phyloP scores from a whole-genome alignment of 768 basidiomycete species.

The Mycena latifolia region DNA sequence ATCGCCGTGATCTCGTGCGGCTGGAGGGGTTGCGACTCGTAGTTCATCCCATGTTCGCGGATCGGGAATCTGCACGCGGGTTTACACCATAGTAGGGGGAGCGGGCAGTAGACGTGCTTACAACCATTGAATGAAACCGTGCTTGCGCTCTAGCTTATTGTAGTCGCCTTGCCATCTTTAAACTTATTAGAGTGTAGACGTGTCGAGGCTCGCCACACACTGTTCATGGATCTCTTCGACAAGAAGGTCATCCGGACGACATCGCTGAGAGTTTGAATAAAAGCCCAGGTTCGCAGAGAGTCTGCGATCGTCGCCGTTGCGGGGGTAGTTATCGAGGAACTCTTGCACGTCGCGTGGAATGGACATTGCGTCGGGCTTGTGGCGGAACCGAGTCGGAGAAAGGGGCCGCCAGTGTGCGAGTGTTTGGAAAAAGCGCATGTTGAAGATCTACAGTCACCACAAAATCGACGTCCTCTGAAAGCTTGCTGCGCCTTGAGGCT shows the following conservation, averaged over 20 bases:
- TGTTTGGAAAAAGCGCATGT: slow-evolving; percentile 13
- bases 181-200: slow-evolving; percentile 5
- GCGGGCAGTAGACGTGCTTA: slow-evolving; percentile 50
- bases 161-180: slow-evolving; percentile 77
- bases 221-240: slow-evolving; percentile 74
- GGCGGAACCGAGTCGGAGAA: background rate
- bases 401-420: slow-evolving; percentile 2
- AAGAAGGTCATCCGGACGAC: slow-evolving; percentile 69
- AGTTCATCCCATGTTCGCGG: slow-evolving; percentile 81
- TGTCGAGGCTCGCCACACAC: slow-evolving; percentile 49
- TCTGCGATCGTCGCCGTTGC: slow-evolving; percentile 51
- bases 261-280: slow-evolving; percentile 68
- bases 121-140: slow-evolving; percentile 87
- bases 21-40: slow-evolving; percentile 73
- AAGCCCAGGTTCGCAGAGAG: slow-evolving; percentile 68
- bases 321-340: slow-evolving; percentile 69
- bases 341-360: slow-evolving; percentile 68
- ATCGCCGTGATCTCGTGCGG: slow-evolving; percentile 72
- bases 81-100: background rate
- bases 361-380: slow-evolving; percentile 48
- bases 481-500: background rate
- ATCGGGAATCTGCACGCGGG: slow-evolving; percentile 70
- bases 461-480: background rate
- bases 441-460: slow-evolving; percentile 13
- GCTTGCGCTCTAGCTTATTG: slow-evolving; percentile 71